These are phyloP conservation scores for Epichloe hybrida DNA, from an alignment of 2,329 filamentous ascomycete species.

Conservation along the genomic window DNA sequence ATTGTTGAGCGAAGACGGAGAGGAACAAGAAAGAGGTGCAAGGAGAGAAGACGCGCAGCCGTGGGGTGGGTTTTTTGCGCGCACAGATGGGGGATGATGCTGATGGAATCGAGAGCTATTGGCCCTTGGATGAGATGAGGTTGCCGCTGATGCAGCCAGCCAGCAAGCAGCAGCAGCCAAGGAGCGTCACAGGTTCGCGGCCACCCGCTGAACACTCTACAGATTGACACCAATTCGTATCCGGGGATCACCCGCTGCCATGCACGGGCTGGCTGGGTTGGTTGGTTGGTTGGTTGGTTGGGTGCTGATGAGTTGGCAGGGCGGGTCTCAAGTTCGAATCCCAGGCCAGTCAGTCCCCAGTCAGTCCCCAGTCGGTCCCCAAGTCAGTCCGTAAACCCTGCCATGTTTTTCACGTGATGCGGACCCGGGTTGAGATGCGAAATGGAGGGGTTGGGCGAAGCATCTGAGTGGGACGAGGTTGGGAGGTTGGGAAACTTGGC, in stretches of 20 bases:
- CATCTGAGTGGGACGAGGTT: conserved; percentile 13
- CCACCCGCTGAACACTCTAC: neutral
- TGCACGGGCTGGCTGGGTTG: too few species aligned
- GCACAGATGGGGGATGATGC: neutral
- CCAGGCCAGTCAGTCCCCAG: too few species aligned
- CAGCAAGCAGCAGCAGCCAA: neutral
- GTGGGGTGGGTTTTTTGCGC: neutral
- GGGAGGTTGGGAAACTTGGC: conserved; percentile 19
- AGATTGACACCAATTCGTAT: neutral
- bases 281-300: too few species aligned
- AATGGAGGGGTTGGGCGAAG: conserved; percentile 16
- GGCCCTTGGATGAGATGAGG: conserved; percentile 3
- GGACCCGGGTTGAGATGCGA: neutral
- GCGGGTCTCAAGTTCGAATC: neutral
- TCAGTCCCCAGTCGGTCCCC: too few species aligned
- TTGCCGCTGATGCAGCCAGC: neutral
- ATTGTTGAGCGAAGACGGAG: neutral
- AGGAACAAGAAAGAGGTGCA: neutral
- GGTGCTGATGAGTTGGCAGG: conserved; percentile 2
- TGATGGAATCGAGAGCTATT: neutral
- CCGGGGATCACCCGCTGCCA: neutral
- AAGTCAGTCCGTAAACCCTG: too few species aligned
- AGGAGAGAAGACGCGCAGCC: neutral
- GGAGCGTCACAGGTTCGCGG: conserved; percentile 3
- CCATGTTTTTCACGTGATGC: too few species aligned